Conservation (phyloP, 2,329 filamentous ascomycete species). For the Sporothrix inflata region DNA sequence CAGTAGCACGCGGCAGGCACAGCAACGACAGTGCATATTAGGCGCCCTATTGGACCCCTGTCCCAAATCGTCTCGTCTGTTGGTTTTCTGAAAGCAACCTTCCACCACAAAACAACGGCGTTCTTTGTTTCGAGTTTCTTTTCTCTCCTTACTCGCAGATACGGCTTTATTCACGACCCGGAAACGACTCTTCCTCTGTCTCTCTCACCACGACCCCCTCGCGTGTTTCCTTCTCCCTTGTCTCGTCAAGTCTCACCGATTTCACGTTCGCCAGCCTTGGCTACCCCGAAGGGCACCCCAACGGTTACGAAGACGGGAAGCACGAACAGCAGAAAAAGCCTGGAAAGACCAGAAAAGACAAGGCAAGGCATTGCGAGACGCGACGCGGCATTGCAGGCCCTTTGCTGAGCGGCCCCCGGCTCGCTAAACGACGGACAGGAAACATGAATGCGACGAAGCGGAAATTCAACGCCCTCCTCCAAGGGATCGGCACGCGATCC, state of each 20-base stretch:
- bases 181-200: neutral
- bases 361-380: neutral
- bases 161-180: neutral
- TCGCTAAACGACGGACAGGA: conserved; percentile 10
- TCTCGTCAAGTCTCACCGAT: neutral
- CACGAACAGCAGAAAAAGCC: neutral
- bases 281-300: neutral
- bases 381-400: neutral
- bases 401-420: neutral
- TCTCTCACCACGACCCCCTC: neutral
- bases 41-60: neutral
- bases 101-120: neutral
- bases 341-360: neutral
- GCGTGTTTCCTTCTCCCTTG: neutral
- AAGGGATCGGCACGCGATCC: conserved; percentile 61
- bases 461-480: conserved; percentile 77
- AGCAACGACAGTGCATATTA: conserved; percentile 9
- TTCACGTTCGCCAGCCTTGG: neutral
- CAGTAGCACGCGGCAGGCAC: conserved; percentile 15
- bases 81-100: conserved; percentile 4
- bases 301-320: neutral
- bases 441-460: conserved; percentile 77
- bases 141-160: neutral
- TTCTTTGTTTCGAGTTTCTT: conserved; percentile 4
- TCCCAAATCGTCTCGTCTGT: neutral